A percentile compares a stretch with the other conserved stretches of the same genome.
Evolutionary conservation across 2,329 filamentous ascomycete species (phyloP).

Genomic region (Seiridium cupressi): DNA sequence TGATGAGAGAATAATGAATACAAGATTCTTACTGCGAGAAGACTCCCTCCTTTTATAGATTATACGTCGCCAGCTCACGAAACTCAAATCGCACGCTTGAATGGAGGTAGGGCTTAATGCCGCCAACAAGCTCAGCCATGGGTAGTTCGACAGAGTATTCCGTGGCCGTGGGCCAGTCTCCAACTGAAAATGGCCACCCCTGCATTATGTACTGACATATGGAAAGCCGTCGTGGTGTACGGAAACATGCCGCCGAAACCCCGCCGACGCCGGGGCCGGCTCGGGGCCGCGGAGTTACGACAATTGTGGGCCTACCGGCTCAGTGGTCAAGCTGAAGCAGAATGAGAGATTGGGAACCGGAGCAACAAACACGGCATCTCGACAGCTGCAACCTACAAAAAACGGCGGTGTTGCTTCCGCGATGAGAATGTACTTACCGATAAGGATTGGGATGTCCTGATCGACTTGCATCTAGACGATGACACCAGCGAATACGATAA

Average conservation of each 20-base stretch:
- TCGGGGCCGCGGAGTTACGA: background rate
- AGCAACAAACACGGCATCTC: no score
- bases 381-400: no score
- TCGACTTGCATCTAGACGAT: no score
- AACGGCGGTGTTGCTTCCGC: no score
- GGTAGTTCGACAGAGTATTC: background rate
- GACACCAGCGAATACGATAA: no score
- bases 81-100: background rate
- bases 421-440: no score
- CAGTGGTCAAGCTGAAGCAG: no score
- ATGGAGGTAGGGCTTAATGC: background rate
- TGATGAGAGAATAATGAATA: background rate
- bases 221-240: background rate
- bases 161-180: background rate
- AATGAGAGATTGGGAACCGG: no score
- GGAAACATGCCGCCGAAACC: background rate
- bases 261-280: background rate
- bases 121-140: background rate
- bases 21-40: no score
- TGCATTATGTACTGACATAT: background rate
- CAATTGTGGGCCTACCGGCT: no score
- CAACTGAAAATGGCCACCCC: background rate
- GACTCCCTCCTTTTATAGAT: background rate
- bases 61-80: background rate
- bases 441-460: no score